Percentiles rank a stretch among this genome's conserved stretches.
Conservation (phyloP, 1,284 basidiomycete genomes). For the Ceratobasidium sp. region DNA sequence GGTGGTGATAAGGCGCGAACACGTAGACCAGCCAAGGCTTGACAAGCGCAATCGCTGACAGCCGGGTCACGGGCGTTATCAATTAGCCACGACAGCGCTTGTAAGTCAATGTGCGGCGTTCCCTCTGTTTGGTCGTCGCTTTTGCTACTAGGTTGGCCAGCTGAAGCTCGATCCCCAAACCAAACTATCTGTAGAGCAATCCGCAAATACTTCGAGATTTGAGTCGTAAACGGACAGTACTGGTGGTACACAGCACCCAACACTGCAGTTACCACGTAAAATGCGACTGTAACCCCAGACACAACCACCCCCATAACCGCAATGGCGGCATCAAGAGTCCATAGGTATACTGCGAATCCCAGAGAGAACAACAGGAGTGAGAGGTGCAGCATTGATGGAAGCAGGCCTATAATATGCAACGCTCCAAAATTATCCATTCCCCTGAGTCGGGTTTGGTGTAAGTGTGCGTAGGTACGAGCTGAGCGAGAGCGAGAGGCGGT, state of each 20-base stretch:
- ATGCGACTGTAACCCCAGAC: neutral
- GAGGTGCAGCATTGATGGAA: slow-evolving; percentile 20
- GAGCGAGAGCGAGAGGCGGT: neutral
- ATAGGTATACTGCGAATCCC: slow-evolving; percentile 23
- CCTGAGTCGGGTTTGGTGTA: neutral
- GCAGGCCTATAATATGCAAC: slow-evolving; percentile 6
- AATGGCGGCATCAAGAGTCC: neutral
- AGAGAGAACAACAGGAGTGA: slow-evolving; percentile 29
- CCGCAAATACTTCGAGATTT: slow-evolving; percentile 2
- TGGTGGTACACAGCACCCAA: neutral
- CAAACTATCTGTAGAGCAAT: neutral
- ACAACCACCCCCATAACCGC: neutral
- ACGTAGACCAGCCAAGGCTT: slow-evolving; percentile 10
- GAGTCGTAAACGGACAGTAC: neutral
- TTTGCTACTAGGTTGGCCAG: neutral
- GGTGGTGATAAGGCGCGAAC: no score
- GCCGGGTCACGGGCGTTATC: slow-evolving; percentile 9
- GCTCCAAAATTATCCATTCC: neutral
- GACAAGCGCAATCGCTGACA: slow-evolving; percentile 3
- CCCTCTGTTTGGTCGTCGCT: neutral
- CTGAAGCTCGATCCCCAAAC: neutral
- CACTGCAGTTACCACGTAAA: neutral
- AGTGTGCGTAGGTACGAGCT: neutral
- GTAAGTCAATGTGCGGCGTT: neutral
- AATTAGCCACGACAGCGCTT: neutral